These are phyloP conservation scores for Teunomyces funiuensis DNA, from an alignment of 805 yeast species.

Conservation along the genomic window DNA sequence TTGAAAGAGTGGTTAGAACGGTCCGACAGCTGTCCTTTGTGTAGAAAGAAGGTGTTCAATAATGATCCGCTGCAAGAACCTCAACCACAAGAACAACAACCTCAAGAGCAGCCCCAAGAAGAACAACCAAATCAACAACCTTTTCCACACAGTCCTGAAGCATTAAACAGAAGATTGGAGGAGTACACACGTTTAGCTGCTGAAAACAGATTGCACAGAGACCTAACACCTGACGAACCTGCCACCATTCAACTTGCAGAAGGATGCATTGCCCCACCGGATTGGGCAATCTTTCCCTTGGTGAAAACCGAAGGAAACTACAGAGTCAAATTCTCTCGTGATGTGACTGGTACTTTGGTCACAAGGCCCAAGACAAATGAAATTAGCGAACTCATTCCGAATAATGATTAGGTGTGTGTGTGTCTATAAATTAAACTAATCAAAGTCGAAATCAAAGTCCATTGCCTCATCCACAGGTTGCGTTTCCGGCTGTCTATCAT, in stretches of 20 bases:
- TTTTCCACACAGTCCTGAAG: conserved; percentile 7
- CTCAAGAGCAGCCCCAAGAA: background rate
- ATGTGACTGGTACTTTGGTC: background rate
- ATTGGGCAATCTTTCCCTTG: conserved; percentile 30
- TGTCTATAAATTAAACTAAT: conserved; percentile 9
- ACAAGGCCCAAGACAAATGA: background rate
- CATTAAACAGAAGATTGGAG: conserved; percentile 6
- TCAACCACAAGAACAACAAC: background rate
- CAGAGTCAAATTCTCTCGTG: conserved; percentile 18
- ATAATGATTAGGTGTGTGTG: background rate
- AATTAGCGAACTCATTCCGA: background rate
- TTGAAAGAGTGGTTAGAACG: conserved; percentile 90
- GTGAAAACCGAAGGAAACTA: conserved; percentile 8
- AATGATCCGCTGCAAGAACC: background rate
- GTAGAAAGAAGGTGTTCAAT: conserved; percentile 65
- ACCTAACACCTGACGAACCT: conserved; percentile 4
- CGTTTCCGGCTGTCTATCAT: conserved; percentile 1
- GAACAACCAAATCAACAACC: conserved; percentile 4
- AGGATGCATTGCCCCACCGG: conserved; percentile 29
- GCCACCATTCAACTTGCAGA: conserved; percentile 20
- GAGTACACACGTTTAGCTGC: background rate
- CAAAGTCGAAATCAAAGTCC: conserved; percentile 30
- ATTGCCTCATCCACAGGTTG: conserved; percentile 5
- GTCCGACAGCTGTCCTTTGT: conserved; percentile 90
- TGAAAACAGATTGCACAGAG: background rate